Percentiles rank a stretch among this genome's conserved stretches.
phyloP scores from a whole-genome alignment of 768 basidiomycete species.

The Rhodotorula diobovata region DNA sequence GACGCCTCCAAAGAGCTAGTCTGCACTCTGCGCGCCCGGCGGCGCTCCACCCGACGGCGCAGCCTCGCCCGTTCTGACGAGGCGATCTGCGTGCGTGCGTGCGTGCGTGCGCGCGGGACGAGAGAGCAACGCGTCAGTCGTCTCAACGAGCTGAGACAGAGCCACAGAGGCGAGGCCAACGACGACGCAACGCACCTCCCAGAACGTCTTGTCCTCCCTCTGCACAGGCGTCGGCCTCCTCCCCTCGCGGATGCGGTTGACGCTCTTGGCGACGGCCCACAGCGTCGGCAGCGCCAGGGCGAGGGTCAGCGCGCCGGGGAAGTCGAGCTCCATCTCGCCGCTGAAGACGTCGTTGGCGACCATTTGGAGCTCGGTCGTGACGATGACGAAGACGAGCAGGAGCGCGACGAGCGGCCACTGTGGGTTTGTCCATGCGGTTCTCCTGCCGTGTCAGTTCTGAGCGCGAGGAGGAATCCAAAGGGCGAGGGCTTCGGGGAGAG shows the following conservation, averaged over 20 bases:
- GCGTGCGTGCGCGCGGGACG: neutral
- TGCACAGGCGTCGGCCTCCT: slow-evolving; percentile 25
- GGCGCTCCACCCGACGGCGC: no score
- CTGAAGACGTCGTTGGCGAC: slow-evolving; percentile 26
- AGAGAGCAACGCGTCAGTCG: neutral
- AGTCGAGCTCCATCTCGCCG: slow-evolving; percentile 21
- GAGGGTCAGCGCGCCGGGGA: slow-evolving; percentile 30
- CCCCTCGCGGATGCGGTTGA: slow-evolving; percentile 25
- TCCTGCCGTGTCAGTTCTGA: neutral
- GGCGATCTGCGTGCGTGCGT: neutral
- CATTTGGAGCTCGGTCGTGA: slow-evolving; percentile 33
- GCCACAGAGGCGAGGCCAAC: no score
- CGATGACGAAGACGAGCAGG: slow-evolving; percentile 18
- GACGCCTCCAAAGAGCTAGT: no score
- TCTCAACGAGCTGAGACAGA: no score
- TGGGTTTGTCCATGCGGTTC: no score
- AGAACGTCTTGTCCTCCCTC: slow-evolving; percentile 22
- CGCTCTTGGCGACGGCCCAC: slow-evolving; percentile 30
- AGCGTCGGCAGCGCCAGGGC: slow-evolving; percentile 30
- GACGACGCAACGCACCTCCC: slow-evolving; percentile 15
- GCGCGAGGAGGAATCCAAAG: no score
- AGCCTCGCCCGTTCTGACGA: neutral
- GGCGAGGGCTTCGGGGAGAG: no score
- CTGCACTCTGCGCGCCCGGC: no score
- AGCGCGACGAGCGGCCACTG: slow-evolving; percentile 35